A percentile compares a stretch with the other conserved stretches of the same genome.
Evolutionary conservation across 106 monocot genomes (phyloP).

Genomic region (Alisma plantagoaquatica): DNA sequence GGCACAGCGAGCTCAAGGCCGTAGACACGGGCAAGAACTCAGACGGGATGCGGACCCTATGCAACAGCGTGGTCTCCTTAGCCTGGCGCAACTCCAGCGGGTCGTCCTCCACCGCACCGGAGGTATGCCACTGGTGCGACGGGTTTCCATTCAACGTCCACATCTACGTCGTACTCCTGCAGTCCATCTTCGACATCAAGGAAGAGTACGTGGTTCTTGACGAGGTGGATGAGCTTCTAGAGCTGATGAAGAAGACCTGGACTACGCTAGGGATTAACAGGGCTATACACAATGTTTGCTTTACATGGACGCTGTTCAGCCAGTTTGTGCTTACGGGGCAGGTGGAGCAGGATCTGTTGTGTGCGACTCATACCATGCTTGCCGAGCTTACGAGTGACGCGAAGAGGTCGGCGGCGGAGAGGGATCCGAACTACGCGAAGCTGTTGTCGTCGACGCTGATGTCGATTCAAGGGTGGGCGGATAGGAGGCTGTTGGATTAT

Average conservation of each 20-base stretch:
- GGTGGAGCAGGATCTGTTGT: constrained; percentile 25
- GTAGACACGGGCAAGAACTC: constrained; percentile 40
- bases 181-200: constrained; percentile 29
- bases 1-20: constrained; percentile 13
- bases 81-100: constrained; percentile 20
- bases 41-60: constrained; percentile 26
- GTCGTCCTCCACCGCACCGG: neutral
- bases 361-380: constrained; percentile 22
- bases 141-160: constrained; percentile 35
- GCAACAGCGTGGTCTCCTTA: constrained; percentile 13
- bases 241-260: constrained; percentile 48
- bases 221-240: constrained; percentile 40
- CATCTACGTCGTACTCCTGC: constrained; percentile 29
- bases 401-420: constrained; percentile 11
- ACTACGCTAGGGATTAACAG: constrained; percentile 22
- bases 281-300: constrained; percentile 31
- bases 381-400: constrained; percentile 24
- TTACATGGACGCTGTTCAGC: constrained; percentile 32
- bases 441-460: constrained; percentile 13
- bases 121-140: constrained; percentile 32
- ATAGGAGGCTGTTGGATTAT: constrained; percentile 29
- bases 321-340: constrained; percentile 33
- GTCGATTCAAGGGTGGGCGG: constrained; percentile 34
- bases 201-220: constrained; percentile 28
- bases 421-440: constrained; percentile 17